Evolutionary conservation across 371 early-diverging fungal genomes (phyloP), one percentile per base, ranked within the genome.

Genomic region (Mortierella sp.): DNA sequence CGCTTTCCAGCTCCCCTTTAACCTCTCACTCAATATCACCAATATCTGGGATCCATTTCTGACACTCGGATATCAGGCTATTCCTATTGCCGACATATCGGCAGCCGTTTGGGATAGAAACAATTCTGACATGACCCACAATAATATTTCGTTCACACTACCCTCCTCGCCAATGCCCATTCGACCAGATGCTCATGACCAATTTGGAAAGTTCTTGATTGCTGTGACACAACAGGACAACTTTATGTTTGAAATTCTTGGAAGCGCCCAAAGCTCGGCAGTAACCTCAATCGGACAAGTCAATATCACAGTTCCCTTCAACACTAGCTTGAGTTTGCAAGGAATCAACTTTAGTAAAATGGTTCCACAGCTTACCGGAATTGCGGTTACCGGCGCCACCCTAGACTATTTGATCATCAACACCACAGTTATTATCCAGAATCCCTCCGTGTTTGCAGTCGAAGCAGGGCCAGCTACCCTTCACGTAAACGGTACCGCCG

Each of bases 361-460:
- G 60, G 32, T 35, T 9, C 74, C 74, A 20, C 60, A 57, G 24
- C 16, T 78, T 24, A 32, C 32, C 22, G 64, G 62, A 9, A 70
- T 78, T 62, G 26, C 45, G 2, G 74, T 78, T 0, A 55, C 58
- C 0, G 62, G 70, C 3, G 74, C 70, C 16, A 78, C 73, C 10
- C 45, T 59, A 6, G 61, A 73, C 12, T 74, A 67, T 59, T 62
- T 78, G 28, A 39, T 70, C 20, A 28, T 78, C 14, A 78, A 73
- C 47, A 74, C 74, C 18, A 78, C 79, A 0, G 70, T 78, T 18
- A 35, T 57, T 16, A 70, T 78, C 57, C 49, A 62, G 45, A 78
- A 78, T 47, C 79, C 79, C 1, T 73, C 79, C 6, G 68, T 78
- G 43, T 78, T 78, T 39, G 37, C 62, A 10, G 74, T 78, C 35